Base-by-base conservation (phyloP, 257 asterid species). In the Linaria vulgaris region DNA sequence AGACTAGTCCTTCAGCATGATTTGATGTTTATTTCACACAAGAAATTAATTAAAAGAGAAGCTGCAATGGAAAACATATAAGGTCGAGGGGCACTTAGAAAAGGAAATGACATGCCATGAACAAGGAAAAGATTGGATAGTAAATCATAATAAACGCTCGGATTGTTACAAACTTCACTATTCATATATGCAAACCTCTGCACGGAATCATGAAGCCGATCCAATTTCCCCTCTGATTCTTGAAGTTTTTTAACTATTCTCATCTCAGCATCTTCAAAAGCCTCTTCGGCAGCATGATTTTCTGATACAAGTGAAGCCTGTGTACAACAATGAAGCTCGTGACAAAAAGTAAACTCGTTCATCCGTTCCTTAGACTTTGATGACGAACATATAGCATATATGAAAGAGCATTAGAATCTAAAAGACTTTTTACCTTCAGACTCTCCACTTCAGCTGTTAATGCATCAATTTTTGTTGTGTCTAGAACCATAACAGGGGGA, bases 401-500 rank as follows among this genome's bases (percentile, higher is more conserved):
- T n/a, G n/a, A n/a, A n/a, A n/a, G n/a, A n/a, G n/a, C n/a, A n/a
- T n/a, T n/a, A n/a, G n/a, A n/a, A n/a, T n/a, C n/a, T n/a, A n/a
- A n/a, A n/a, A n/a, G n/a, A n/a, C n/a, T n/a, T n/a, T n/a, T 57
- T 78, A 90, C 99, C 95, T 84, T 86, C 74, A 94, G 77, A 78
- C 71, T 81, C 67, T 85, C 94, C 23, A 94, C 77, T 70, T 94
- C 95, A 37, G 89, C 78, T 59, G 91, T 81, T 76, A 94, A 78
- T 59, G 96, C 83, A 77, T 94, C 94, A 64, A 88, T 74, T 74
- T 84, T 94, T 68, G 75, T 84, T 0, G 96, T 90, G 83, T 94
- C 99, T 79, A 82, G 89, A 75, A 94, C 88, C 72, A 90, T 46
- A 68, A 94, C 88, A 55, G 96, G 96, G 59, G 97, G 97, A 75